Evolutionary conservation across 1,284 basidiomycete genomes (phyloP).

Genomic region (Ustilago bromivora): DNA sequence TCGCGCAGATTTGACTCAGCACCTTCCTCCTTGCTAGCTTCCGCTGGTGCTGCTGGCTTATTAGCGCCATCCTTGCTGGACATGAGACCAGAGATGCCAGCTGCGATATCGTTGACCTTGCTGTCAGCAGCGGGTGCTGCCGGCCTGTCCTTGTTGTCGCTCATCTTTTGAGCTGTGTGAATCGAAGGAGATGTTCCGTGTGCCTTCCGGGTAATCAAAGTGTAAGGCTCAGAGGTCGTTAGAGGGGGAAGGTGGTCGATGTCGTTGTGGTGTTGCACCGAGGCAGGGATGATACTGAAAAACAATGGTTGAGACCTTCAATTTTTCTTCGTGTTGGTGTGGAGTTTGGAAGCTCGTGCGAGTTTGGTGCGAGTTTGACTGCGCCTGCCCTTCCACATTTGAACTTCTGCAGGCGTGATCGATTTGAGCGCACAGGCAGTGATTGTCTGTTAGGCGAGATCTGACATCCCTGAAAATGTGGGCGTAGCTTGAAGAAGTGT

Average conservation of each 20-base stretch:
- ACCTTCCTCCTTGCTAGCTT: slow-evolving; percentile 13
- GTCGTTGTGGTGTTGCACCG: neutral
- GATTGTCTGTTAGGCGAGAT: neutral
- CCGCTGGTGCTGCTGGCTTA: slow-evolving; percentile 16
- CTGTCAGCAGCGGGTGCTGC: slow-evolving; percentile 32
- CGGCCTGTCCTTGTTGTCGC: slow-evolving; percentile 38
- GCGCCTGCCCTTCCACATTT: neutral
- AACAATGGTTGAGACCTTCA: neutral
- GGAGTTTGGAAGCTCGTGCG: slow-evolving; percentile 32
- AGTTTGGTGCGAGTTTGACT: neutral
- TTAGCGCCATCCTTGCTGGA: slow-evolving; percentile 26
- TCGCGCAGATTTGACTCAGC: slow-evolving; percentile 53
- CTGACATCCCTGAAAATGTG: slow-evolving; percentile 14
- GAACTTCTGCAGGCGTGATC: slow-evolving; percentile 25
- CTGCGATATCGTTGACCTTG: slow-evolving; percentile 56
- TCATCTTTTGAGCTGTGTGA: slow-evolving; percentile 23
- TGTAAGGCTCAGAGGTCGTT: neutral
- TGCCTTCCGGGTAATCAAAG: neutral
- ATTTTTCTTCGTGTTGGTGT: slow-evolving; percentile 48
- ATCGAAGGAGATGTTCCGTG: neutral
- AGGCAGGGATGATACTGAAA: neutral
- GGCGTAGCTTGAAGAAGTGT: slow-evolving; percentile 13
- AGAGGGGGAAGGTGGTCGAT: no score
- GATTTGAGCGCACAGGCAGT: slow-evolving; percentile 2
- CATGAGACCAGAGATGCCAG: slow-evolving; percentile 55